Base-by-base conservation (phyloP, 768 basidiomycete species). In the Wakefieldia striispora region DNA sequence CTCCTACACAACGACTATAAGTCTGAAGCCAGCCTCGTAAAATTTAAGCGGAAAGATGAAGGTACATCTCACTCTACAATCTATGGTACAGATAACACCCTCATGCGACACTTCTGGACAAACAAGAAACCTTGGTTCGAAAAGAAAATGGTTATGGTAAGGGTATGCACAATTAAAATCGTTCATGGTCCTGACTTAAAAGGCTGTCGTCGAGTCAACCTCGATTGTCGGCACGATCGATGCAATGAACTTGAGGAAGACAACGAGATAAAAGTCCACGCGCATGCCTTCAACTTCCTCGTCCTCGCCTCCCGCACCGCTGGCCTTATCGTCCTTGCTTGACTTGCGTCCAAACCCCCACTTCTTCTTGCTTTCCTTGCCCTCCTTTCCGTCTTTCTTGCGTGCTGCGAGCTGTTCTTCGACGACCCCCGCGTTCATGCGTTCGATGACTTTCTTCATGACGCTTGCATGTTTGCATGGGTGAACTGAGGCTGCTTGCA, bases 371-470 rank as follows among this genome's bases (percentile, higher is more conserved):
- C 56, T 43, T 42, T 75, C 69, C 75, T 86, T 86, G 35, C 46
- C 35, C 24, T 75, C 69, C 58, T 81, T 81, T 20, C 64, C 49
- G 45, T 72, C 66, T 24, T 69, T 62, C 60, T 82, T 83, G 54
- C 80, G 80, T 52, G 81, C 77, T 14, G 84, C 83, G 17, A 90
- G 78, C 67, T 93, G 90, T 65, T 90, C 85, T 52, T 86, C 90
- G 47, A 88, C 78, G 23, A 93, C 87, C 53, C 84, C 84, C 57
- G 81, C 82, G 70, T 98, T 97, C 94, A 98, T 97, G 49, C 95
- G 82, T 69, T 98, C 95, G 64, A 98, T 97, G 53, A 98, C 92
- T 68, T 97, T 98, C 81, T 97, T 97, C 97, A 99, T 99, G 50
- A 99, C 97, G 68, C 86, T 91, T 1, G 94, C 90, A 68, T 99